A percentile compares a stretch with the other conserved stretches of the same genome.
These are phyloP conservation scores for Dothideomycetidae sp. DNA, from an alignment of 2,329 filamentous ascomycete species.

Conservation along the genomic window DNA sequence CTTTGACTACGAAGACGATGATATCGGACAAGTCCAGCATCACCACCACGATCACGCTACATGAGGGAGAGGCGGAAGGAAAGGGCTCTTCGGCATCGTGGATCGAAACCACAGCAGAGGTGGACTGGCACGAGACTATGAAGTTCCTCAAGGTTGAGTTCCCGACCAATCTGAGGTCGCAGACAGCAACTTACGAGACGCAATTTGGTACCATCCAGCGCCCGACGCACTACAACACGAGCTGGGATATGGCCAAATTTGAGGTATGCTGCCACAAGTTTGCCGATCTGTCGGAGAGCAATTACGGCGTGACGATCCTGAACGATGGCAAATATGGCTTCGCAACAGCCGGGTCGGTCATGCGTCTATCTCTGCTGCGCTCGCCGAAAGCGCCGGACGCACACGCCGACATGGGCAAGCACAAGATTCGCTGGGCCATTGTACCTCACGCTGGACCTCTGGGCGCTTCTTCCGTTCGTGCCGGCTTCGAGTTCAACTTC, in stretches of 20 bases:
- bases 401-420: constrained; percentile 76
- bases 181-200: constrained; percentile 87
- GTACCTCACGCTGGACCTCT: constrained; percentile 67
- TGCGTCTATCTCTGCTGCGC: constrained; percentile 76
- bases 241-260: constrained; percentile 96
- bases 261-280: constrained; percentile 94
- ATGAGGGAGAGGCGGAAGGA: constrained; percentile 46
- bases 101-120: constrained; percentile 66
- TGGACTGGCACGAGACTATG: constrained; percentile 96
- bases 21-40: constrained; percentile 81
- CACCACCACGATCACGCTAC: constrained; percentile 70
- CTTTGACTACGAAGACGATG: constrained; percentile 67
- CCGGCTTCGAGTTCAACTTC: constrained; percentile 83
- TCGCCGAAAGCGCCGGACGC: constrained; percentile 86
- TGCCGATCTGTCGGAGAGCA: constrained; percentile 75
- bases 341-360: constrained; percentile 72
- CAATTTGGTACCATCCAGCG: constrained; percentile 80
- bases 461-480: constrained; percentile 58
- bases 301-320: constrained; percentile 80
- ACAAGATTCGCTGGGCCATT: constrained; percentile 80
- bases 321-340: constrained; percentile 97
- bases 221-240: constrained; percentile 96
- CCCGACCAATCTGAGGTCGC: constrained; percentile 80
- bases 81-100: constrained; percentile 32
- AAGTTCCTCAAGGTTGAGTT: constrained; percentile 99